Conservation (phyloP, 768 basidiomycete genomes). For the Kockovaella imperatae region DNA sequence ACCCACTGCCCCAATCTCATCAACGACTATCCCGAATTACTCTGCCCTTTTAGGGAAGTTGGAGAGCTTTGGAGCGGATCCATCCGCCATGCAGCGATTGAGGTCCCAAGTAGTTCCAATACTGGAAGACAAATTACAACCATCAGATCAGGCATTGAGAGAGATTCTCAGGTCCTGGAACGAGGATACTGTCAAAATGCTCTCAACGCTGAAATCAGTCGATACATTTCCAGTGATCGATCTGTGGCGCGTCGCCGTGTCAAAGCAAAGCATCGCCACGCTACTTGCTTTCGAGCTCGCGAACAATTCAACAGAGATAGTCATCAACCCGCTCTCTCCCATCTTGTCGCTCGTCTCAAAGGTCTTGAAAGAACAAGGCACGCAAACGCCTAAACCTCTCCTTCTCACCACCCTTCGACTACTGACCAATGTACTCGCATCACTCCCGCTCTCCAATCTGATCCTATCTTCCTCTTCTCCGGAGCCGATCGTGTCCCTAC, state of each 20-base stretch:
- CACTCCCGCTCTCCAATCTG: conserved; percentile 23
- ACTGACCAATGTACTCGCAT: conserved; percentile 40
- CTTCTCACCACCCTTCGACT: conserved; percentile 42
- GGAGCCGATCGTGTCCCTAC: conserved; percentile 1
- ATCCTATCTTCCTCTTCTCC: conserved; percentile 12
- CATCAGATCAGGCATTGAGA: conserved; percentile 7
- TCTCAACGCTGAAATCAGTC: conserved; percentile 21
- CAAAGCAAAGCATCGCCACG: conserved; percentile 13
- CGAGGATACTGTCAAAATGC: conserved; percentile 1
- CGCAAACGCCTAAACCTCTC: conserved; percentile 33
- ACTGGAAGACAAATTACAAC: conserved; percentile 15
- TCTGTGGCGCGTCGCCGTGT: conserved; percentile 28
- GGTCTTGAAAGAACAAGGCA: conserved; percentile 4
- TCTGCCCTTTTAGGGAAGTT: conserved; percentile 25
- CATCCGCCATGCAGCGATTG: background rate
- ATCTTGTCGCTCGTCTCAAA: conserved; percentile 18
- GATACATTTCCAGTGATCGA: conserved; percentile 36
- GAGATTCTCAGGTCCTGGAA: conserved; percentile 13
- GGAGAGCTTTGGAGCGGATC: conserved; percentile 17
- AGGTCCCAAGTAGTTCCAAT: conserved; percentile 18
- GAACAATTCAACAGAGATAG: conserved; percentile 1
- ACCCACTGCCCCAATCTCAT: conserved; percentile 19
- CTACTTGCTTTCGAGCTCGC: conserved; percentile 14
- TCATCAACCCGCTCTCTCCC: conserved; percentile 14
- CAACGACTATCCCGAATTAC: conserved; percentile 18